Conservation (phyloP, 805 yeast genomes). For the Ogataea sp. region DNA sequence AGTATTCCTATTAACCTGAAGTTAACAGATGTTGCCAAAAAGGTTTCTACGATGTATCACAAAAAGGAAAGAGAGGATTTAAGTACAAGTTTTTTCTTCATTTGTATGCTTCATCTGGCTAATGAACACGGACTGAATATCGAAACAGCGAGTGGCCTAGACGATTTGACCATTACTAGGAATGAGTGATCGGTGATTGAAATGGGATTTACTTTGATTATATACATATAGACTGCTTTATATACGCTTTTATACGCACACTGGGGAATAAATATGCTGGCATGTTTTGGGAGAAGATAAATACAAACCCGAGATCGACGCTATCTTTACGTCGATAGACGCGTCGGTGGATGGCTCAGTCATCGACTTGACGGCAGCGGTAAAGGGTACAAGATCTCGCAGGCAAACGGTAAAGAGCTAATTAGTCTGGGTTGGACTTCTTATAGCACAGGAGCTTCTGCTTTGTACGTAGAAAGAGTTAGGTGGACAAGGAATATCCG, state of each 20-base stretch:
- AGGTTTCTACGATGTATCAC: constrained; percentile 38
- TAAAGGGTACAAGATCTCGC: neutral
- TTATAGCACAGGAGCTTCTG: no score
- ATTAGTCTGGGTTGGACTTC: neutral
- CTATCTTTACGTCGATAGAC: no score
- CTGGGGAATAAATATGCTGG: no score
- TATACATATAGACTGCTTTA: neutral
- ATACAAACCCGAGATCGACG: no score
- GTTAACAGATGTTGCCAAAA: constrained; percentile 16
- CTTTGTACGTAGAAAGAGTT: no score
- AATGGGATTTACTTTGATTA: neutral
- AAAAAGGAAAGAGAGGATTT: constrained; percentile 53
- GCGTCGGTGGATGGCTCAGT: no score
- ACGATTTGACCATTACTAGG: constrained; percentile 5
- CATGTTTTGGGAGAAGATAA: neutral
- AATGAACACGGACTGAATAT: constrained; percentile 73
- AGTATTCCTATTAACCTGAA: constrained; percentile 6
- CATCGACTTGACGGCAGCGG: no score
- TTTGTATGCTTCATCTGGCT: constrained; percentile 76
- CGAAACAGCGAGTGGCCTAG: constrained; percentile 30
- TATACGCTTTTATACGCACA: no score
- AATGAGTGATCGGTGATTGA: neutral
- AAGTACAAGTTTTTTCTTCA: constrained; percentile 80
- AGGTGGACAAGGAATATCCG: no score
- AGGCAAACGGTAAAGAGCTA: neutral